Conservation (phyloP, 1,284 basidiomycete genomes). For the Trichosporon coremiiforme region DNA sequence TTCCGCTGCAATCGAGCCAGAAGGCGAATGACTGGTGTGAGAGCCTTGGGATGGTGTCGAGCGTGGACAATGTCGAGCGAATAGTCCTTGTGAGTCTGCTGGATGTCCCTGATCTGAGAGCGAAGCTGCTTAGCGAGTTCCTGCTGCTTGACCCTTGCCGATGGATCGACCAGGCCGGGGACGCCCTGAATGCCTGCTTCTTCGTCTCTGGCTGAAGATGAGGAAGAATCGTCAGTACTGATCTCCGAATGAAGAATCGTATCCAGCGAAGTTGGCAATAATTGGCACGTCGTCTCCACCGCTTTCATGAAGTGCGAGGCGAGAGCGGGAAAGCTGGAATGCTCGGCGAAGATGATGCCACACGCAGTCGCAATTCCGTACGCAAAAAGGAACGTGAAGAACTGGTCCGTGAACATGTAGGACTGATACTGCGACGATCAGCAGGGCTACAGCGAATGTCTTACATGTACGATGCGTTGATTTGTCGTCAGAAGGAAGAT, state of each 20-base stretch:
- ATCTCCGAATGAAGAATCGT: constrained; percentile 34
- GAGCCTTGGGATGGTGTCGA: constrained; percentile 28
- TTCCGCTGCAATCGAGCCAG: constrained; percentile 45
- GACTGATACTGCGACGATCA: constrained; percentile 15
- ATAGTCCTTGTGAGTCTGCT: constrained; percentile 33
- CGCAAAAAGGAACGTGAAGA: constrained; percentile 50
- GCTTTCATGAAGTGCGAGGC: constrained; percentile 35
- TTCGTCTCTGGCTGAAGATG: neutral
- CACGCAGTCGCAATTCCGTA: constrained; percentile 44
- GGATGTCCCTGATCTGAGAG: constrained; percentile 27
- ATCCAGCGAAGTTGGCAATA: constrained; percentile 43
- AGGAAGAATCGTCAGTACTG: neutral
- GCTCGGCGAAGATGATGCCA: constrained; percentile 38
- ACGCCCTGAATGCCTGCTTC: neutral
- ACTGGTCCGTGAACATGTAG: constrained; percentile 44
- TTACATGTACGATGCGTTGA: constrained; percentile 41
- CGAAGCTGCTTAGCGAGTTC: constrained; percentile 38
- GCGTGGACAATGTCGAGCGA: constrained; percentile 36
- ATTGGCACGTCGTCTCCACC: constrained; percentile 34
- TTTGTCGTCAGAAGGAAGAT: constrained; percentile 51
- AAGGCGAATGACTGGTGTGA: constrained; percentile 36
- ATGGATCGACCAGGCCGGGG: neutral
- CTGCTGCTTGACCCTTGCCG: constrained; percentile 30
- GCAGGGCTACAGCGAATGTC: neutral
- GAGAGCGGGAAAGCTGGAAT: constrained; percentile 38